Conservation (phyloP, 805 yeast species). For the Zygosaccharomyces rouxii region DNA sequence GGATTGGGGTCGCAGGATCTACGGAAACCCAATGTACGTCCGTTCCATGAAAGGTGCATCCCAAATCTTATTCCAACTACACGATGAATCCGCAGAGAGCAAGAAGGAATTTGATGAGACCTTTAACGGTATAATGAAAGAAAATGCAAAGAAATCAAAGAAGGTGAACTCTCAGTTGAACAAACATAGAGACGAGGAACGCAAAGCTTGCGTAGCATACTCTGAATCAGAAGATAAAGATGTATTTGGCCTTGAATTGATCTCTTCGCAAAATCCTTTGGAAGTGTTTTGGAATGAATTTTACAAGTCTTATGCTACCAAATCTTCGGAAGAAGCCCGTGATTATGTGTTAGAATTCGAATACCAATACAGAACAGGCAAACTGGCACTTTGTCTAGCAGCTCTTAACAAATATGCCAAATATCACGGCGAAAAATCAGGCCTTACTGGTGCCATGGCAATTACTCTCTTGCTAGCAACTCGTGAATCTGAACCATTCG, state of each 20-base stretch:
- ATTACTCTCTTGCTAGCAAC: slow-evolving; percentile 25
- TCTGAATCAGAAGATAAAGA: slow-evolving; percentile 56
- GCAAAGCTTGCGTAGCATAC: slow-evolving; percentile 39
- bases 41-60: slow-evolving; percentile 66
- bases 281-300: slow-evolving; percentile 43
- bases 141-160: slow-evolving; percentile 48
- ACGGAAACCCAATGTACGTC: slow-evolving; percentile 63
- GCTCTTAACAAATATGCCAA: slow-evolving; percentile 26
- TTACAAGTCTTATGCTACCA: slow-evolving; percentile 37
- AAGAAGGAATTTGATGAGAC: slow-evolving; percentile 14
- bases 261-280: slow-evolving; percentile 38
- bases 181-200: slow-evolving; percentile 53
- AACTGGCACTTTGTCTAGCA: slow-evolving; percentile 31
- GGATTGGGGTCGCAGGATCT: slow-evolving; percentile 77
- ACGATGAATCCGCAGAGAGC: slow-evolving; percentile 17
- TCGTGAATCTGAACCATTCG: slow-evolving; percentile 20
- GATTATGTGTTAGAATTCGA: slow-evolving; percentile 30
- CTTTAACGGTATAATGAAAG: slow-evolving; percentile 18
- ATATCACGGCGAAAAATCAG: slow-evolving; percentile 16
- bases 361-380: slow-evolving; percentile 27
- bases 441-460: slow-evolving; percentile 28
- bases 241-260: slow-evolving; percentile 50
- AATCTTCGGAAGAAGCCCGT: slow-evolving; percentile 40
- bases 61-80: slow-evolving; percentile 45
- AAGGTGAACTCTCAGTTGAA: slow-evolving; percentile 47